Conservation (phyloP, 352 stramenopile species). For the Ophiocytium majus region DNA sequence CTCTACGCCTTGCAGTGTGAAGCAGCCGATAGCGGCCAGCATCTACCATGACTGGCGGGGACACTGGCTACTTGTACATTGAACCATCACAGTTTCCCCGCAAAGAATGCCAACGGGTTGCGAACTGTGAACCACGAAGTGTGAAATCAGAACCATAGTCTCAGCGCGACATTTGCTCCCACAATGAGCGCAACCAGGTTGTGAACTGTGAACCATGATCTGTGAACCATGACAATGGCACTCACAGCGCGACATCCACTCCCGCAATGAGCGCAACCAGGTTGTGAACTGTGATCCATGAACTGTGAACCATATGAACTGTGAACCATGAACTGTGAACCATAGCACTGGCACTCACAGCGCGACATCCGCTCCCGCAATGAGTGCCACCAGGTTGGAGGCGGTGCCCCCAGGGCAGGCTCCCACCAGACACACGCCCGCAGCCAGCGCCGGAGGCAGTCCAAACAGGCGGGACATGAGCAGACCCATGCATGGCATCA, state of each 20-base stretch:
- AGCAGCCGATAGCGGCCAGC: too few species aligned
- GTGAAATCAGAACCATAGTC: conserved; percentile 66
- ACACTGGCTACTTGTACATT: too few species aligned
- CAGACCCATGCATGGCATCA: conserved; percentile 65
- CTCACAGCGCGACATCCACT: conserved; percentile 69
- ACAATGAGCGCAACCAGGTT: conserved; percentile 75
- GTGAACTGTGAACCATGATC: too few species aligned
- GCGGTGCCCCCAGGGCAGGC: conserved; percentile 65
- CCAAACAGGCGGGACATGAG: conserved; percentile 47
- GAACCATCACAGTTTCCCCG: too few species aligned
- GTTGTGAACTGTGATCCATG: conserved; percentile 75
- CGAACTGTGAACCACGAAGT: too few species aligned
- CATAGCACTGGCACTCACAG: conserved; percentile 69
- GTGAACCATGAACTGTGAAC: too few species aligned
- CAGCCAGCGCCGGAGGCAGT: conserved; percentile 50
- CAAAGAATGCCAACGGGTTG: too few species aligned
- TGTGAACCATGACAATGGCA: conserved; percentile 71
- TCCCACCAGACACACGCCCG: conserved; percentile 45
- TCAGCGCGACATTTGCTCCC: conserved; percentile 69
- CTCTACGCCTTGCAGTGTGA: too few species aligned
- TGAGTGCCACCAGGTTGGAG: conserved; percentile 72
- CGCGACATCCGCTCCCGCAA: conserved; percentile 70
- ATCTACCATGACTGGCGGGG: too few species aligned
- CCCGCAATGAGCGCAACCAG: conserved; percentile 70
- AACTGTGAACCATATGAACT: too few species aligned